These are phyloP conservation scores for Apostasia shenzhenica DNA, from an alignment of 106 monocot genomes.

Conservation along the genomic window DNA sequence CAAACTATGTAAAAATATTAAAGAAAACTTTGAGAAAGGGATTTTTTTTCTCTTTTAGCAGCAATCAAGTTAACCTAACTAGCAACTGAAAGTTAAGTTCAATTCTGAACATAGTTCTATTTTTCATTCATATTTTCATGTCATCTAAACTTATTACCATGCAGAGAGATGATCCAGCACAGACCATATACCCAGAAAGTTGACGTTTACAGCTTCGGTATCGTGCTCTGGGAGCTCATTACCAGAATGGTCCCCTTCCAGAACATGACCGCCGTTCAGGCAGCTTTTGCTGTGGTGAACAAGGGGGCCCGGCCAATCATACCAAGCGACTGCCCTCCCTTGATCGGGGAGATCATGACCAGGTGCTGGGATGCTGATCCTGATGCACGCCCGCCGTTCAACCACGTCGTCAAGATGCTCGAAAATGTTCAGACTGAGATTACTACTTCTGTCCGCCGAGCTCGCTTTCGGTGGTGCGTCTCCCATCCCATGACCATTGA, in stretches of 20 bases:
- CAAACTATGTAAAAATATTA: too few species aligned
- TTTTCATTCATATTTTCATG: too few species aligned
- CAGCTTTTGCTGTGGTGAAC: constrained; percentile 42
- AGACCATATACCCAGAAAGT: constrained; percentile 29
- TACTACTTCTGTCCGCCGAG: constrained; percentile 9
- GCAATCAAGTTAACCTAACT: too few species aligned
- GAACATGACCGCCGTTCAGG: constrained; percentile 35
- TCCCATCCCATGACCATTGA: constrained; percentile 27
- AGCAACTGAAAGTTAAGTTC: too few species aligned
- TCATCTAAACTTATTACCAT: neutral
- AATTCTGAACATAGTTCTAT: too few species aligned
- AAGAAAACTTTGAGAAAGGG: too few species aligned
- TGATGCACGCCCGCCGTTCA: constrained; percentile 22
- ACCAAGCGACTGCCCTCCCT: constrained; percentile 21
- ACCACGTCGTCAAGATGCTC: constrained; percentile 16
- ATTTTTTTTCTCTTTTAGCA: too few species aligned
- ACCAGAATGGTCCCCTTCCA: constrained; percentile 26
- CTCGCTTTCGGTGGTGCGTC: constrained; percentile 31
- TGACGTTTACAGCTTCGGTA: constrained; percentile 39
- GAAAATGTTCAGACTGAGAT: constrained; percentile 11
- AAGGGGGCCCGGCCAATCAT: constrained; percentile 26
- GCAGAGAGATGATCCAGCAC: constrained; percentile 32
- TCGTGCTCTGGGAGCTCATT: constrained; percentile 35
- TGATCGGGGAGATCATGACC: constrained; percentile 24
- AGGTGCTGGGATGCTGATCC: constrained; percentile 33